phyloP scores from a whole-genome alignment of 139 green algal species.

The Tetraselmis chui region DNA sequence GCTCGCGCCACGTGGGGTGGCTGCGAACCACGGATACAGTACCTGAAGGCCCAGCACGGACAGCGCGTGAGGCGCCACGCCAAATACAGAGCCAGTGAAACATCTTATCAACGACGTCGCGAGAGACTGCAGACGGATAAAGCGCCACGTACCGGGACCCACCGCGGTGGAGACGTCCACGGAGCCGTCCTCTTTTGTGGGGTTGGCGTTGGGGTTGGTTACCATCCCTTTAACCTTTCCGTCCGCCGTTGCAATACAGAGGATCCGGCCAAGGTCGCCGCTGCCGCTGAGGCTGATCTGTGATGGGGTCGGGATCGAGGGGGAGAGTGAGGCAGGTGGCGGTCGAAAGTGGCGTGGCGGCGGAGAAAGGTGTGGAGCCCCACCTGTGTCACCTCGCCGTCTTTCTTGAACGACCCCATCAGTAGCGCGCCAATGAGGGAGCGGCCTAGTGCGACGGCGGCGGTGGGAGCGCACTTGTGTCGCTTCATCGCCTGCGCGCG shows the following conservation, averaged over 20 bases:
- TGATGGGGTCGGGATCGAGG: too few relatives aligned
- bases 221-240: conserved; percentile 64
- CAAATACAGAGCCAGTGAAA: too few relatives aligned
- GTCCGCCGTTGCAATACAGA: conserved; percentile 31
- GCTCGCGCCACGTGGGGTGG: conserved; percentile 20
- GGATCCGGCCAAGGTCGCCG: conserved; percentile 59
- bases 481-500: conserved; percentile 34
- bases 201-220: conserved; percentile 61
- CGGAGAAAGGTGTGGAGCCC: too few relatives aligned
- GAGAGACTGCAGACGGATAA: too few relatives aligned
- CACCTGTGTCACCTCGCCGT: conserved; percentile 53
- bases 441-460: conserved; percentile 75
- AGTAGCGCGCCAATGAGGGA: conserved; percentile 72
- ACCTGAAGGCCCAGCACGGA: conserved; percentile 20
- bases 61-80: too few relatives aligned
- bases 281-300: conserved; percentile 80
- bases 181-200: conserved; percentile 71
- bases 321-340: too few relatives aligned
- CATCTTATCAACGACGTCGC: too few relatives aligned
- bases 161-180: conserved; percentile 70
- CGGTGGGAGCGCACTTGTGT: conserved; percentile 72
- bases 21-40: conserved; percentile 22
- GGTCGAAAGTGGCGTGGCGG: too few relatives aligned
- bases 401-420: conserved; percentile 70
- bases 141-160: conserved; percentile 44